These are phyloP conservation scores for Prunella vulgaris DNA, from an alignment of 257 asterid genomes.

Conservation along the genomic window DNA sequence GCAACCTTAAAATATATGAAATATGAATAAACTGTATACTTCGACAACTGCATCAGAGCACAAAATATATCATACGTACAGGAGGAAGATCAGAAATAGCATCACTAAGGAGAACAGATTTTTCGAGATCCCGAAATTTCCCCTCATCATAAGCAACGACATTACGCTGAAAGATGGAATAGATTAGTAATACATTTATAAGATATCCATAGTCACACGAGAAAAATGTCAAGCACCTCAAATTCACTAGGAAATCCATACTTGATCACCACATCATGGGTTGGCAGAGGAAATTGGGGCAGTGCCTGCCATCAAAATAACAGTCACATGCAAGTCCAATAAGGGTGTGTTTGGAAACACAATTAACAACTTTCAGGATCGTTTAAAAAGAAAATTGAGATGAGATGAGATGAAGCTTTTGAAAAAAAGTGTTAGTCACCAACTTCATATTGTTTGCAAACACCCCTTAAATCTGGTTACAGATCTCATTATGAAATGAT, in stretches of 20 bases:
- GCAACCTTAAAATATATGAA: slow-evolving; percentile 30
- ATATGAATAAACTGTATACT: slow-evolving; percentile 1
- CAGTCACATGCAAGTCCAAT: slow-evolving; percentile 12
- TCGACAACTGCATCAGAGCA: slow-evolving; percentile 14
- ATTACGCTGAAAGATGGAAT: slow-evolving; percentile 39
- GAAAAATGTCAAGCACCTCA: slow-evolving; percentile 36
- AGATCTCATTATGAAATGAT: too few species aligned
- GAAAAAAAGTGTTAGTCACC: not conserved
- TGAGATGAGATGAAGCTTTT: not conserved
- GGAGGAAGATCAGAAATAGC: slow-evolving; percentile 56
- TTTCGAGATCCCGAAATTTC: slow-evolving; percentile 33
- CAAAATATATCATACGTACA: slow-evolving; percentile 23
- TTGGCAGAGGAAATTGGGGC: slow-evolving; percentile 54
- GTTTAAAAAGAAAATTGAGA: too few species aligned
- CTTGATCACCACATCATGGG: slow-evolving; percentile 41
- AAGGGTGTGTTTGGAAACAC: not conserved
- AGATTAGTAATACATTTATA: slow-evolving; percentile 14
- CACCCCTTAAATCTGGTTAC: not conserved
- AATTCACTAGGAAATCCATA: slow-evolving; percentile 43
- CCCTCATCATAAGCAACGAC: slow-evolving; percentile 55
- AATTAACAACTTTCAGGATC: not conserved
- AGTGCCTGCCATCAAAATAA: slow-evolving; percentile 31
- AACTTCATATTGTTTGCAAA: not conserved
- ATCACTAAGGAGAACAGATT: slow-evolving; percentile 32
- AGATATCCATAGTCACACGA: not conserved